Evolutionary conservation across 2,329 filamentous ascomycete genomes (phyloP), one percentile per base, ranked within the genome.

Genomic region (Sclerotinia minor): DNA sequence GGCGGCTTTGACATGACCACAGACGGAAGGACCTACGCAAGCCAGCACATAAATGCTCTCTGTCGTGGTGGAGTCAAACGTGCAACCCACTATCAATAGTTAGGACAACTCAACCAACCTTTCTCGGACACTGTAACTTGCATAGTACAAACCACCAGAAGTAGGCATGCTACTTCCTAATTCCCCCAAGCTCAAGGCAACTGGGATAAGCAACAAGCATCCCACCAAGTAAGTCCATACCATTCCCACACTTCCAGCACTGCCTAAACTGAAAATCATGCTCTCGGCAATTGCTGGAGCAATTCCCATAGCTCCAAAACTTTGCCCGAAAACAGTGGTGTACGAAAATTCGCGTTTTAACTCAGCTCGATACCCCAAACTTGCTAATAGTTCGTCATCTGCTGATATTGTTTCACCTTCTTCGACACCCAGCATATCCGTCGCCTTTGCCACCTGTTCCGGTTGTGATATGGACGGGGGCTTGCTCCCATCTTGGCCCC

Each of bases 1-100:
- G 11, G 63, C 35, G 52, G 24, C 15, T 32, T 52, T 13, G 19
- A 66, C n/a, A 41, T 26, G 21, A 29, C 6, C 1, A 24, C 15
- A 15, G 32, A 26, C n/a, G 11, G 38, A 57, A n/a, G n/a, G 49
- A 73, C 74, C 32, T 67, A 76, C 75, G 76, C 76, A 64, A 77
- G 72, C 76, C 76, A 77, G 60, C 75, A 77, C 75, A 77, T 76
- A 50, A 77, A 75, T 4, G 75, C 74, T 61, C 76, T 71, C 53
- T 75, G 71, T 26, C 68, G 60, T 2, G 69, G 59, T n/a, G 76
- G 75, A 8, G 76, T 76, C 26, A 77, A 69, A 32, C 71, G 70
- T 67, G 76, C 76, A 55, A 77, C 76, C 76, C 76, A 77, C 75
- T 76, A 35, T 47, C 6, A 63, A 11, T 2, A 8, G n/a, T 29